Base-by-base conservation (phyloP, 352 stramenopile species). In the Blastocystis sp. region DNA sequence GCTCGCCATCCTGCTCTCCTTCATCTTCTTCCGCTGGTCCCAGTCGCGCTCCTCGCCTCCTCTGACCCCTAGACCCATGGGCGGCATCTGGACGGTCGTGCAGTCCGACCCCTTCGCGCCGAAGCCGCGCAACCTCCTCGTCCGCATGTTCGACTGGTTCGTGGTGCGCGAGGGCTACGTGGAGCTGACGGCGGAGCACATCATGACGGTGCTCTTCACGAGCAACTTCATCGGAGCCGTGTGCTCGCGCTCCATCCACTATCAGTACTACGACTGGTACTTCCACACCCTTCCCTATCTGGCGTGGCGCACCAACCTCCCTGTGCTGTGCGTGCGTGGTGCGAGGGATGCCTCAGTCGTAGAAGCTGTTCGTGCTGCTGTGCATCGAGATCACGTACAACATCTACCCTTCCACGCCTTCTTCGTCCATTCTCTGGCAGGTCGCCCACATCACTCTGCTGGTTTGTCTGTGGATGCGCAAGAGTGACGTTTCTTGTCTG, bases 201-300 rank as follows among this genome's bases (percentile, higher is more conserved):
- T 96, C n/a, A 93, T 95, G 61, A 95, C 93, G 69, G 95, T 93
- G 4, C 90, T 97, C 29, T 97, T 97, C 69, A 91, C 92, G 19
- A 94, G 95, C 90, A 99, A 99, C 92, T 98, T 98, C 91, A 93
- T 98, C 65, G 97, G 97, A 67, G 96, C 99, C 70, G 94, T 93
- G 66, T 99, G 98, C 92, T 94, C 95, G 45, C 93, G 97, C 51
- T 98, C 96, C 60, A 91, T 99, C 89, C 97, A 99, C 92, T 99
- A 99, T 93, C 97, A 99, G 92, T 96, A 95, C 91, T 95, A 95
- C 81, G 77, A 93, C 35, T 98, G 95, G 95, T 99, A 98, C 92
- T 98, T 97, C 91, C 94, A 96, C 80, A 96, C 96, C 33, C 89
- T 99, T 45, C 96, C 96, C 21, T 97, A 98, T 81, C 80, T 98